These are phyloP conservation scores for Capsella rubella DNA, from an alignment of 441 rosid genomes.

Conservation along the genomic window DNA sequence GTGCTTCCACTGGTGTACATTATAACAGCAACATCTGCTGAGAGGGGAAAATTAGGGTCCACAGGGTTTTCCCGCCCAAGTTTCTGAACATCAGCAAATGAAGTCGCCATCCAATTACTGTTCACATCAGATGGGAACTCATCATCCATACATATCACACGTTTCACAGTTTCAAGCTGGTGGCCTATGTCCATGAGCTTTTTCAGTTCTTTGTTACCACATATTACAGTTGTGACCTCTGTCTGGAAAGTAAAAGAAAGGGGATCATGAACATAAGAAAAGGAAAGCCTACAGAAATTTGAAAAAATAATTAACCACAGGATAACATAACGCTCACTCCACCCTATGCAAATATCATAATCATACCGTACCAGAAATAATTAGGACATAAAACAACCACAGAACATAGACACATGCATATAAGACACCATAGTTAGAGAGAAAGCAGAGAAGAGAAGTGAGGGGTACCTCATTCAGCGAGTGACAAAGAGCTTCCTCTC, in stretches of 20 bases:
- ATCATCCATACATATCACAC: conserved; percentile 85
- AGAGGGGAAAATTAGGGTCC: conserved; percentile 72
- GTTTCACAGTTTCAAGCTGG: conserved; percentile 90
- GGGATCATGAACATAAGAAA: conserved; percentile 12
- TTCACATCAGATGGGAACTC: conserved; percentile 68
- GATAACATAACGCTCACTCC: conserved; percentile 3
- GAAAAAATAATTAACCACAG: background rate
- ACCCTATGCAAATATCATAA: conserved; percentile 6
- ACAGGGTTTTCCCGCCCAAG: conserved; percentile 75
- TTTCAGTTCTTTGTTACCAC: conserved; percentile 87
- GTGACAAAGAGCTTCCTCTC: conserved; percentile 94
- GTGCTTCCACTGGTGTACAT: conserved; percentile 99
- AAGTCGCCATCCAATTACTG: conserved; percentile 64
- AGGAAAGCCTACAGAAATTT: background rate
- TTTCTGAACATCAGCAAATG: conserved; percentile 72
- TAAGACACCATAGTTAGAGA: conserved; percentile 16
- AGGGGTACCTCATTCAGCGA: conserved; percentile 86
- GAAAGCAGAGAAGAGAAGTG: conserved; percentile 36
- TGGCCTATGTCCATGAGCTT: conserved; percentile 80
- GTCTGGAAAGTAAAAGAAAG: conserved; percentile 60
- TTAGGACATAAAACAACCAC: conserved; percentile 10
- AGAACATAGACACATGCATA: background rate
- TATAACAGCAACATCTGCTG: conserved; percentile 88
- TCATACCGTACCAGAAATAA: conserved; percentile 15
- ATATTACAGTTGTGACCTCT: conserved; percentile 91